Percentiles rank a stretch among this genome's conserved stretches.
Evolutionary conservation across 176 grass and related monocot genomes (phyloP).

Genomic region (Carex pumila): DNA sequence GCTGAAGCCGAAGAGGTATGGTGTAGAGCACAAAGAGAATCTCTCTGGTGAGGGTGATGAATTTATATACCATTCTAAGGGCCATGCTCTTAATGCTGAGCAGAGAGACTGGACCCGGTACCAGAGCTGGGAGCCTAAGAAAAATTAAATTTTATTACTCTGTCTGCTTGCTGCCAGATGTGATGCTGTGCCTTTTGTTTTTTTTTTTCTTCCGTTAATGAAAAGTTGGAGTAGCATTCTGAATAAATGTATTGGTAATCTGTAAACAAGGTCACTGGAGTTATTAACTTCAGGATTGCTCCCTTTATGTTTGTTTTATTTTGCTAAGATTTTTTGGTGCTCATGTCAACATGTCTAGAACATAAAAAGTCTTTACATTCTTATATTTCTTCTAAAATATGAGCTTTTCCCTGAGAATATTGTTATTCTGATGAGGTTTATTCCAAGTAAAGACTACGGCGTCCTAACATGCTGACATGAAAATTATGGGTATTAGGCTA

Average conservation of each 20-base stretch:
- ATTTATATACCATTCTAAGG: slow-evolving; percentile 85
- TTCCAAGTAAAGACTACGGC: background rate
- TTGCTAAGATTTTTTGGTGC: background rate
- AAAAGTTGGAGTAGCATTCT: slow-evolving; percentile 1
- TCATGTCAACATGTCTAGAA: background rate
- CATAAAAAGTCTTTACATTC: background rate
- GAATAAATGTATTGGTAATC: slow-evolving; percentile 15
- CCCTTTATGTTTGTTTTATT: background rate
- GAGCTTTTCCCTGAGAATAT: background rate
- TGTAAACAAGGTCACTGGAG: slow-evolving; percentile 4
- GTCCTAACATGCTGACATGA: background rate
- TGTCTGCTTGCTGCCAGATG: background rate
- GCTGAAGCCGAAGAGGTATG: slow-evolving; percentile 60
- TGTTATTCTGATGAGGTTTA: background rate
- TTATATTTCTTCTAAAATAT: background rate
- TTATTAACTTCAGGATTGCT: background rate
- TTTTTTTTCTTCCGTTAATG: slow-evolving; percentile 12
- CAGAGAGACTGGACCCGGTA: slow-evolving; percentile 81
- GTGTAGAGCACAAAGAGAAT: slow-evolving; percentile 75
- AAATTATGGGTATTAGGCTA: too few species aligned
- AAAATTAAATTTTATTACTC: slow-evolving; percentile 29
- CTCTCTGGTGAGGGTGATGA: slow-evolving; percentile 72
- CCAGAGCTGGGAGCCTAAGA: slow-evolving; percentile 76
- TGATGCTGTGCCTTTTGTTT: background rate
- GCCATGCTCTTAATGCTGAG: slow-evolving; percentile 62